Base-by-base conservation (phyloP, 2,329 filamentous ascomycete genomes). In the Aspergillus sp. region DNA sequence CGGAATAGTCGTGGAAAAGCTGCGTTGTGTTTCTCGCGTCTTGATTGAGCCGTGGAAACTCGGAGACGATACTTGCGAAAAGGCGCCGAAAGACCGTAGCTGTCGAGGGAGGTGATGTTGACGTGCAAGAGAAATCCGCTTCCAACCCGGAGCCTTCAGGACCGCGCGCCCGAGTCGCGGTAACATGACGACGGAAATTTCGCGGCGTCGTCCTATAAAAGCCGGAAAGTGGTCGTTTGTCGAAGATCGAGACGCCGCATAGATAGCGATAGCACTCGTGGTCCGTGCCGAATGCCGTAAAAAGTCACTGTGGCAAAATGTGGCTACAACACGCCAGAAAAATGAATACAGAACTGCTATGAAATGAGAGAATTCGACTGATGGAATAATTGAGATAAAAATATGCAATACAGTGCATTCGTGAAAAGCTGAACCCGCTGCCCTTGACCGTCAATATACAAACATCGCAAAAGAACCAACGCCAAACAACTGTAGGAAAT, bases 161-260 rank as follows among this genome's bases (percentile, higher is more conserved):
- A 63, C 49, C 29, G 63, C 55, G 40, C 64, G 61, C 50, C 63
- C 60, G 40, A 63, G 58, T 53, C 58, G 64, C 46, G 58, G 58
- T 52, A 58, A 64, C 68, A 71, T 71, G 52, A 49, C 61, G 57
- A 53, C 21, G 47, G 29, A 20, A 47, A 29, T 48, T 48, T 51
- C 29, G 9, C 52, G 41, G 36, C 29, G n/a, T n/a, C n/a, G 19
- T 29, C 4, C 21, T 32, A 49, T 10, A 16, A 32, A 50, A 17
- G 25, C 19, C 40, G 21, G 13, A 9, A 42, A 42, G 31, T 47
- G 45, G 23, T 36, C 46, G 36, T 36, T 13, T 38, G 40, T 19
- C 16, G 16, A 7, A 19, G 34, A 40, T 31, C 11, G 50, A 45
- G 43, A 58, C 42, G 48, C 34, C 11, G 36, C 50, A 40, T 20